These are phyloP conservation scores for Globisporangium okanoganense DNA, from an alignment of 352 stramenopile genomes.

Conservation along the genomic window DNA sequence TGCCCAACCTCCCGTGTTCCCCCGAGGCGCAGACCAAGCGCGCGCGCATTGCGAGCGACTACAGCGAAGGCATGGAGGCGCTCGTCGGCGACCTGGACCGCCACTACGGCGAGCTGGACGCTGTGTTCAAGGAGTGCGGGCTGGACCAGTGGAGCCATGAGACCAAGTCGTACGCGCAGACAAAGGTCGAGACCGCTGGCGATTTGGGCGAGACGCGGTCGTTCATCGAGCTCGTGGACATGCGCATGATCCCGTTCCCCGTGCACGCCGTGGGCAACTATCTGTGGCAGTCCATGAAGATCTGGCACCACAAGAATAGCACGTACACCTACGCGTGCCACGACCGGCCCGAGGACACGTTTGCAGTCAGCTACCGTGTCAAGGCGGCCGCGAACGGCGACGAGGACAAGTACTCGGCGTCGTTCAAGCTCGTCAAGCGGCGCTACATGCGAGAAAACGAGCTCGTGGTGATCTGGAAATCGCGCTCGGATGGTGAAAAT, in stretches of 20 bases:
- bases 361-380: conserved; percentile 14
- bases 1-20: background rate
- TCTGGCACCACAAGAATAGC: conserved; percentile 10
- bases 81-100: conserved; percentile 10
- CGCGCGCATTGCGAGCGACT: background rate
- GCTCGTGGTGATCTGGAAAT: conserved; percentile 16
- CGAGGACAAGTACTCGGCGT: conserved; percentile 6
- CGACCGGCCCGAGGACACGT: conserved; percentile 13
- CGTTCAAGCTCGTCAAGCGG: conserved; percentile 17
- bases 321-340: conserved; percentile 6
- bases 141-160: conserved; percentile 7
- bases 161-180: conserved; percentile 9
- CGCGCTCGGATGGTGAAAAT: conserved; percentile 10
- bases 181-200: background rate
- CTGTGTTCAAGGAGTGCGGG: conserved; percentile 6
- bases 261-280: conserved; percentile 10
- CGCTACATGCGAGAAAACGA: conserved; percentile 12
- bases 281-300: conserved; percentile 17
- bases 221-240: conserved; percentile 14
- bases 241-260: conserved; percentile 16
- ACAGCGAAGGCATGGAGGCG: conserved; percentile 7
- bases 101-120: conserved; percentile 4
- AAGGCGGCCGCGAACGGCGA: background rate
- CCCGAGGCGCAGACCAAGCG: background rate
- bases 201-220: conserved; percentile 1